Conservation (phyloP, 345 rosid genomes). For the Gossypium sturtianum region DNA sequence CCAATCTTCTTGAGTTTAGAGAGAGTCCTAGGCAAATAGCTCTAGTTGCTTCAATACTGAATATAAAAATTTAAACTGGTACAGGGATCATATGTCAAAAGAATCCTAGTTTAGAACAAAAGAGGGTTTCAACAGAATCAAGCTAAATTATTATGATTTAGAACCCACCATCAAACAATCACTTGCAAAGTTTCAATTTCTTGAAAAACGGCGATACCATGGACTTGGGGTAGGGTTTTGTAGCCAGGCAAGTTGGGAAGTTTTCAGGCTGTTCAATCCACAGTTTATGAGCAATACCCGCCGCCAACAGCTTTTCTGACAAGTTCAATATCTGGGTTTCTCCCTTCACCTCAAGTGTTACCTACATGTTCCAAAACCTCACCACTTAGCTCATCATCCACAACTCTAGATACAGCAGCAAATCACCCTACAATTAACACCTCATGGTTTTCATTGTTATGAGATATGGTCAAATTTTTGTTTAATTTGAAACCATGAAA, state of each 20-base stretch:
- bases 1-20: too few relatives aligned
- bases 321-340: constrained; percentile 71
- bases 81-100: background rate
- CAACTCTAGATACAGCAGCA: background rate
- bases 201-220: constrained; percentile 41
- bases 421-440: background rate
- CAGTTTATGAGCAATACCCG: constrained; percentile 64
- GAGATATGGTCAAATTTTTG: background rate
- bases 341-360: constrained; percentile 92
- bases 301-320: constrained; percentile 58
- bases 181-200: constrained; percentile 63
- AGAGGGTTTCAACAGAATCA: background rate
- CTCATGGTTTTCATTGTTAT: background rate
- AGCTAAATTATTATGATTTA: background rate
- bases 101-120: constrained; percentile 15
- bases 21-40: background rate
- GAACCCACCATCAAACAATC: constrained; percentile 15
- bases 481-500: background rate
- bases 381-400: background rate
- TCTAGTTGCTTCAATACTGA: background rate
- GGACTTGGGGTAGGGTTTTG: constrained; percentile 55
- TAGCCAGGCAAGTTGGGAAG: constrained; percentile 54
- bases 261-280: constrained; percentile 96
- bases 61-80: background rate
- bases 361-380: constrained; percentile 30